Base-by-base conservation (phyloP, 225 moss, liverwort and hornwort genomes). In the Ulota crispa region DNA sequence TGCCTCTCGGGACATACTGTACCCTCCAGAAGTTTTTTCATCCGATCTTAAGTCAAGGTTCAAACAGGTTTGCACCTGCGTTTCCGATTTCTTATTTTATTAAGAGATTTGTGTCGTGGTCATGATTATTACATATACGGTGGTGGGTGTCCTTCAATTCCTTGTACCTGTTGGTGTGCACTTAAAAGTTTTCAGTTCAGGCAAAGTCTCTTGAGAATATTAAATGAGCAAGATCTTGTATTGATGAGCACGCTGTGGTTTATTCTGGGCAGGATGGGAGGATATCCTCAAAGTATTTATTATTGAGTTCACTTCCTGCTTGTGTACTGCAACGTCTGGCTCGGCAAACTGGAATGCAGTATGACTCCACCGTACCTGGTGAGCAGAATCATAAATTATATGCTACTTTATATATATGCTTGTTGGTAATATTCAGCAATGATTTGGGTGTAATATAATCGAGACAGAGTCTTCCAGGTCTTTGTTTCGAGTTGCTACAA, bases 291-390 rank as follows among this genome's bases (percentile, higher is more conserved):
- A 91, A 89, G 50, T 80, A 76, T 30, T 86, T 81, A 36, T 77
- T 94, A 78, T 59, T 98, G 80, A 87, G 91, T 78, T 91, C 93
- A 70, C 94, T 98, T 66, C 98, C 94, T 77, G 85, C 83, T 53
- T 88, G 88, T 82, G 87, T 94, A 50, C 75, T 95, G 76, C 85
- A 87, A 83, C 90, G 83, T 53, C 37, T 98, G 76, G 95, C 87
- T 80, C 86, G 86, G 36, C 91, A 82, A 74, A 87, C 90, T 34
- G 94, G 95, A 71, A 89, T 90, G 57, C 81, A 66, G 10, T 92
- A 84, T 76, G 89, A 93, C 61, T 85, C 88, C n/a, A 82, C 71
- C 53, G 5, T 70, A 62, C 81, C 90, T 79, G 88, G 97, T 95
- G 76, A 83, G 80, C 27, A 73, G 59, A 61, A 76, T 43, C 54